Conservation (phyloP, 768 basidiomycete species). For the Cubamyces lactineus region DNA sequence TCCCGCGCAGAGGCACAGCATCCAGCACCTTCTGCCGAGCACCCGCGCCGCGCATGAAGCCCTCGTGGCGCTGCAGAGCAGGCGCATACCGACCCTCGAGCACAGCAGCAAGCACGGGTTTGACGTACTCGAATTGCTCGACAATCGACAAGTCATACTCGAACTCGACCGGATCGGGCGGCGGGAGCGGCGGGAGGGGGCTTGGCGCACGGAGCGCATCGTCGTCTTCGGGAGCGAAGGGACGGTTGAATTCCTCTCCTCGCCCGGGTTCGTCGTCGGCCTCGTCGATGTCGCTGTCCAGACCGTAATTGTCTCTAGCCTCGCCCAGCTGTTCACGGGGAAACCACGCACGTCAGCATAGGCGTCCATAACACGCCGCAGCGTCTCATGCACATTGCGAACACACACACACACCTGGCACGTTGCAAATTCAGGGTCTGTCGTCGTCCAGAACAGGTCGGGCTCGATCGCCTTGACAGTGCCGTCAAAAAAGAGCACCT, state of each 20-base stretch:
- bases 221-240: constrained; percentile 26
- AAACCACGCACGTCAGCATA: not conserved
- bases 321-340: constrained; percentile 52
- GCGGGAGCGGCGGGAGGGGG: constrained; percentile 40
- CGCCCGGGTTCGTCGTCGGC: constrained; percentile 20
- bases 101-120: constrained; percentile 63
- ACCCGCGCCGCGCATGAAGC: constrained; percentile 62
- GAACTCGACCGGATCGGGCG: constrained; percentile 49
- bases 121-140: constrained; percentile 67
- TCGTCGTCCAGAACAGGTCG: constrained; percentile 58
- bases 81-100: constrained; percentile 61
- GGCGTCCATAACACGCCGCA: too few species aligned
- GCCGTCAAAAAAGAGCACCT: constrained; percentile 62
- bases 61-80: constrained; percentile 48
- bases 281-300: constrained; percentile 35
- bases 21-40: constrained; percentile 45
- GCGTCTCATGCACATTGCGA: too few species aligned
- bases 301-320: constrained; percentile 52
- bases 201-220: constrained; percentile 42
- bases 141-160: constrained; percentile 47
- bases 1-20: constrained; percentile 40
- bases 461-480: constrained; percentile 45
- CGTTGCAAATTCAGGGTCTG: constrained; percentile 61
- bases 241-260: constrained; percentile 9
- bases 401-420: constrained; percentile 50